Evolutionary conservation across 192 early-diverging fungal genomes (phyloP), one percentile per base, ranked within the genome.

Genomic region (Phlyctochytrium bullatum): DNA sequence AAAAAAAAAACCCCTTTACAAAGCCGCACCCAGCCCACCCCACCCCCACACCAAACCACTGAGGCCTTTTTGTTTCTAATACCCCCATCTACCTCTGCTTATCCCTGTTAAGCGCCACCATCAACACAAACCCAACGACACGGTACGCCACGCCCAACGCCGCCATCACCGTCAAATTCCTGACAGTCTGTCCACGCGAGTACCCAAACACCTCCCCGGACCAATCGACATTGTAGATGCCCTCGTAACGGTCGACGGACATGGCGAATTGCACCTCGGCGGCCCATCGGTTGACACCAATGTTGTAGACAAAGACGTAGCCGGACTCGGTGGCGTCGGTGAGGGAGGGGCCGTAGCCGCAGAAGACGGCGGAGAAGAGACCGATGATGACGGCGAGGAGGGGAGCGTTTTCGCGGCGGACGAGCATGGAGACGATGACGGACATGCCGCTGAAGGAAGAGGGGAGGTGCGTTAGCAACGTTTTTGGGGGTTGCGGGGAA

Each of bases 271-370:
- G 62, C 35, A 69, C 76, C 64, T 80, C 79, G 16, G 79, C 70
- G 2, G 73, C 76, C 79, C 79, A 80, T 58, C 73, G 72, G 68
- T 78, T 78, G 57, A 73, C 76, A 34, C 65, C 65, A 36, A 80
- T 17, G 23, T 80, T 67, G 52, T 62, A 52, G 12, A 64, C 12
- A 27, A 53, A 80, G 12, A 67, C 53, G 0, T 75, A 54, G 1
- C 64, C 61, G 72, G 73, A 75, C 6, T 56, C 14, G 29, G 62
- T 62, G 14, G 79, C 79, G 16, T 78, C 34, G 6, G 20, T 34
- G 17, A 78, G 29, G 17, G 59, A 74, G 2, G 78, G 78, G 2
- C 78, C 78, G 63, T 76, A 83, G 3, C 81, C 81, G 61, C 78
- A 83, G 61, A 83, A 80, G 27, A 80, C 74, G 20, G 76, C 64